phyloP scores from a whole-genome alignment of 2,329 filamentous ascomycete species.

The Hymenoscyphus occultus region DNA sequence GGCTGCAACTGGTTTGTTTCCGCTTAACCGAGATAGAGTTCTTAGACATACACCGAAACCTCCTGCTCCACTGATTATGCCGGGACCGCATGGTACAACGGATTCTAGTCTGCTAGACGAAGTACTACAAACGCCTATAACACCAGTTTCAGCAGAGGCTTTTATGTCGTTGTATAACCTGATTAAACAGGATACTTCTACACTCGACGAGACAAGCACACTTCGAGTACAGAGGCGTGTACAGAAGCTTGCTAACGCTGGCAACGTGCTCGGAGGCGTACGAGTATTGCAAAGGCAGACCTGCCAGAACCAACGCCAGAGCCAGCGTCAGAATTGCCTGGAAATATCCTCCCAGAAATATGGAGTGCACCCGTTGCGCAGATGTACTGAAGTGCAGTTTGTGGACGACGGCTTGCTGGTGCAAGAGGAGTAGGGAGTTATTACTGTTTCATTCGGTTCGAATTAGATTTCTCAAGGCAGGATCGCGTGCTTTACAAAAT shows the following conservation, averaged over 20 bases:
- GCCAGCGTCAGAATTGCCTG: too few relatives aligned
- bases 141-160: conserved; percentile 30
- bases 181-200: conserved; percentile 26
- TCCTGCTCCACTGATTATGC: neutral
- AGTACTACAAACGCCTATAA: conserved; percentile 32
- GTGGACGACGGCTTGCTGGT: too few relatives aligned
- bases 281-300: too few relatives aligned
- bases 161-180: conserved; percentile 24
- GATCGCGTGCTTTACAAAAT: too few relatives aligned
- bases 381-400: too few relatives aligned
- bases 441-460: too few relatives aligned
- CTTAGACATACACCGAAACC: neutral
- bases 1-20: conserved; percentile 4
- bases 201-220: neutral
- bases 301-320: too few relatives aligned
- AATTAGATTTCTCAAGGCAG: too few relatives aligned
- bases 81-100: neutral
- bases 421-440: too few relatives aligned
- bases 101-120: conserved; percentile 24
- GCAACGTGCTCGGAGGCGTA: too few relatives aligned
- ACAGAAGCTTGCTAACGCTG: neutral
- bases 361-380: too few relatives aligned
- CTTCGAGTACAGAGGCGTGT: neutral
- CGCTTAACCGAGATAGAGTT: conserved; percentile 4
- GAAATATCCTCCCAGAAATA: too few relatives aligned